Evolutionary conservation across 345 rosid genomes (phyloP), one percentile per base, ranked within the genome.

Genomic region (Atalantia buxifolia): DNA sequence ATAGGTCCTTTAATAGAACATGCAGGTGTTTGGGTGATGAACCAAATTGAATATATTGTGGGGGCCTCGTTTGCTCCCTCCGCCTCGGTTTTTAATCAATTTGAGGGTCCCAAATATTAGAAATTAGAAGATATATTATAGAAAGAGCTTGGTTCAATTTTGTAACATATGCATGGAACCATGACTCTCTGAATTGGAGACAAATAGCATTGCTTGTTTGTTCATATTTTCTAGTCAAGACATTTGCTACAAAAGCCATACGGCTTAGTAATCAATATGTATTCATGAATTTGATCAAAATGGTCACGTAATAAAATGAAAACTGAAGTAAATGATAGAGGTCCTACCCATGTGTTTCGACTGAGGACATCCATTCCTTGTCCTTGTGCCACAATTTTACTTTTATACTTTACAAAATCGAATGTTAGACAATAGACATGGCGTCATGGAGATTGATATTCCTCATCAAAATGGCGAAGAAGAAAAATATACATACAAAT

Each of bases 11-110:
- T 13, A 85, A 74, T 86, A 86, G 93, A 90, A 90, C 91, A 84
- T 90, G 93, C 86, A 50, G 75, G 67, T 90, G 93, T 85, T 88
- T 69, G 81, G 80, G 82, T 68, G 75, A 72, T 80, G 81, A 76
- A 80, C 81, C 84, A 87, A 79, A 70, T 76, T 78, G 73, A 72
- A 80, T 86, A 82, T 82, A 79, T 78, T 70, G 56, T 35, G 63
- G 56, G 88, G 88, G 82, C 83, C 86, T 77, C 69, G 81, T 71
- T 33, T 74, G 84, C 80, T 85, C 78, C 76, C 85, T 16, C 65
- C 30, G 36, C 53, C 73, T 55, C 16, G 27, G 45, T 64, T 68
- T 81, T 66, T 22, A 71, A 76, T 76, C 79, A 61, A 81, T 16
- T 61, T 53, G 63, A 35, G 73, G 78, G 79, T 13, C 77, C 74